Evolutionary conservation across 495 filamentous ascomycete species (phyloP).

Genomic region (Penicillium diatomitis): DNA sequence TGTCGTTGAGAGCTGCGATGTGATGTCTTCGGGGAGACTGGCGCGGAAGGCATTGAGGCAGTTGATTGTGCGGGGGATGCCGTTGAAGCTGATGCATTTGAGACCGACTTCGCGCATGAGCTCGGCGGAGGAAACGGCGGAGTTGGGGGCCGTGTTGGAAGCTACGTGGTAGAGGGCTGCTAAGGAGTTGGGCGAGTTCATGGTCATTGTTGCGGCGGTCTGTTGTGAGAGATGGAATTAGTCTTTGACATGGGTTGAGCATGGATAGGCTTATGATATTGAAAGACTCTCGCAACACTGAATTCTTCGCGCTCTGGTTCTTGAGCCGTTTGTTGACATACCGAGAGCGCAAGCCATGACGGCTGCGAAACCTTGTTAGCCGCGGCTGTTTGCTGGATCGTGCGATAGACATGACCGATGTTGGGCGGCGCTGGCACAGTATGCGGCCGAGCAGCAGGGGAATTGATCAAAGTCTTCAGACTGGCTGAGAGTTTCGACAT

Average conservation of each 20-base stretch:
- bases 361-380: slow-evolving; percentile 46
- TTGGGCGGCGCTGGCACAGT: slow-evolving; percentile 52
- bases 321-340: slow-evolving; percentile 17
- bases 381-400: slow-evolving; percentile 45
- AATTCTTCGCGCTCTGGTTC: not conserved
- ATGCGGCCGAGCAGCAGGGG: slow-evolving; percentile 54
- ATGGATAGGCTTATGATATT: not conserved
- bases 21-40: slow-evolving; percentile 35
- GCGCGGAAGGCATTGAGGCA: slow-evolving; percentile 56
- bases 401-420: slow-evolving; percentile 50
- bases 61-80: slow-evolving; percentile 75
- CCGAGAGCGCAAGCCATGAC: slow-evolving; percentile 59
- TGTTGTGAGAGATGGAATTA: slow-evolving; percentile 11
- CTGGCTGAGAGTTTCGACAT: slow-evolving; percentile 63
- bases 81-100: slow-evolving; percentile 80
- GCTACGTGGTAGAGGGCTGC: slow-evolving; percentile 44
- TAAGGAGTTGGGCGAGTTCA: slow-evolving; percentile 64
- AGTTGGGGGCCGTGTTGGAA: slow-evolving; percentile 20
- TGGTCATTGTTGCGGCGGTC: slow-evolving; percentile 65
- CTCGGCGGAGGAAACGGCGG: slow-evolving; percentile 52
- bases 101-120: slow-evolving; percentile 71
- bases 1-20: slow-evolving; percentile 10
- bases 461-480: slow-evolving; percentile 65
- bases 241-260: not conserved
- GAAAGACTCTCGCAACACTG: not conserved